Percentiles rank a stretch among this genome's conserved stretches.
These are phyloP conservation scores for Leptographium galeiforme DNA, from an alignment of 2,329 filamentous ascomycete genomes.

Conservation along the genomic window DNA sequence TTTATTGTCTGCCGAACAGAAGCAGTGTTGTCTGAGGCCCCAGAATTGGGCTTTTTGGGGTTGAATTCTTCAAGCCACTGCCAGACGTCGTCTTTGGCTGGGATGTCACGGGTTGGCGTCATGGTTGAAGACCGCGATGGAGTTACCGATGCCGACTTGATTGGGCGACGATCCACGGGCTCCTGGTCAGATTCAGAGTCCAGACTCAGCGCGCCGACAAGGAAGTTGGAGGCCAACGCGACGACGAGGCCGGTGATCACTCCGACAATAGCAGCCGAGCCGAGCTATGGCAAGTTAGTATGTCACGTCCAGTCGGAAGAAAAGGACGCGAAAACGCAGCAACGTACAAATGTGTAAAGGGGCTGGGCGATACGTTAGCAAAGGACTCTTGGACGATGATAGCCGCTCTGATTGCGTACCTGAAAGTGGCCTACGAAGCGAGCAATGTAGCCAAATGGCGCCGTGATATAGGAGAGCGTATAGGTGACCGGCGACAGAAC, in stretches of 20 bases:
- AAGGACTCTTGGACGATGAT: neutral
- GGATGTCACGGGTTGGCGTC: neutral
- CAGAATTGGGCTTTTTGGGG: neutral
- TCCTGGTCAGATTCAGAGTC: conserved; percentile 10
- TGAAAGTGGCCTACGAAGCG: conserved; percentile 18
- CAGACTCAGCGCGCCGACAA: conserved; percentile 38
- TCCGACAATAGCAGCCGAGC: conserved; percentile 55
- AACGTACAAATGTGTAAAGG: conserved; percentile 28
- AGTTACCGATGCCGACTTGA: neutral
- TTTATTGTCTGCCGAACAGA: neutral
- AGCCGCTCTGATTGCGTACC: conserved; percentile 15
- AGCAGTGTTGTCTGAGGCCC: neutral
- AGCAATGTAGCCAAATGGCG: conserved; percentile 16
- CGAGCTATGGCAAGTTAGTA: conserved; percentile 22
- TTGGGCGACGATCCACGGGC: neutral
- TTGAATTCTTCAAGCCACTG: conserved; percentile 12
- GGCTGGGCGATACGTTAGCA: conserved; percentile 18
- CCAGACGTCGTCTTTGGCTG: conserved; percentile 10
- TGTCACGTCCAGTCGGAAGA: conserved; percentile 22
- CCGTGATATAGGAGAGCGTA: conserved; percentile 16
- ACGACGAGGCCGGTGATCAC: conserved; percentile 46
- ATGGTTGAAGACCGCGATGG: neutral
- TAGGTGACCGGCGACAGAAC: conserved; percentile 25
- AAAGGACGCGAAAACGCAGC: conserved; percentile 22
- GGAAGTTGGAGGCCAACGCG: conserved; percentile 38